phyloP scores from a whole-genome alignment of 2,329 filamentous ascomycete genomes.

The Pseudofabraea citricarpa region DNA sequence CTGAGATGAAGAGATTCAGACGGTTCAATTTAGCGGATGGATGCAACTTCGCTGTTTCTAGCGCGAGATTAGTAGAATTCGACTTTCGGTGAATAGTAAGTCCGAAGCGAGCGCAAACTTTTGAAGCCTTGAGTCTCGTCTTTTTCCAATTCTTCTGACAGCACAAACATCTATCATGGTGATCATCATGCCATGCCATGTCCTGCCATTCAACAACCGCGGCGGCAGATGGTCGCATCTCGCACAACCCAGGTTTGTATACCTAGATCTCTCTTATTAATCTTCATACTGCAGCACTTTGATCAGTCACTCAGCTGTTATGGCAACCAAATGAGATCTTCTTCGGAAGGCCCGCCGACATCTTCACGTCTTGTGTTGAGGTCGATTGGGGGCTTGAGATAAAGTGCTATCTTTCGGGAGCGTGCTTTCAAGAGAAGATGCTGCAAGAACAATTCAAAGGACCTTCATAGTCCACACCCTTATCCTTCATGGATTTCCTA shows the following conservation, averaged over 20 bases:
- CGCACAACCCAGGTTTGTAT: too few species aligned
- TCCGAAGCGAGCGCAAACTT: too few species aligned
- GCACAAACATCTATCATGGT: too few species aligned
- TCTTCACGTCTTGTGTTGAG: slow-evolving; percentile 42
- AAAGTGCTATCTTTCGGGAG: slow-evolving; percentile 23
- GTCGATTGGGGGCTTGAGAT: slow-evolving; percentile 36
- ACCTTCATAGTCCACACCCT: slow-evolving; percentile 51
- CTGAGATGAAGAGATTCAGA: slow-evolving; percentile 4
- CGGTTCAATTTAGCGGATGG: not conserved
- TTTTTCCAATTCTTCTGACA: too few species aligned
- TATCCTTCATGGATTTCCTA: slow-evolving; percentile 37
- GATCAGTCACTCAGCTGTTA: slow-evolving; percentile 41
- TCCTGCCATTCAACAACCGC: too few species aligned
- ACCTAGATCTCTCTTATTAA: too few species aligned
- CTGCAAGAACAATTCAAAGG: slow-evolving; percentile 41
- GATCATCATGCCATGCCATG: too few species aligned
- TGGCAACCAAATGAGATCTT: slow-evolving; percentile 37
- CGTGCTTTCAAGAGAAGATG: slow-evolving; percentile 31
- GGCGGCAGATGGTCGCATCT: too few species aligned
- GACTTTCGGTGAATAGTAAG: too few species aligned
- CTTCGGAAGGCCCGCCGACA: slow-evolving; percentile 35
- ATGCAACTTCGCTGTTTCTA: not conserved
- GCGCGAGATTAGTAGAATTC: too few species aligned
- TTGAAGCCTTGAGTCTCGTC: too few species aligned
- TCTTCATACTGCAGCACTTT: slow-evolving; percentile 27